Conservation (phyloP, 164 flowering plant species). For the Aristolochia californica region DNA sequence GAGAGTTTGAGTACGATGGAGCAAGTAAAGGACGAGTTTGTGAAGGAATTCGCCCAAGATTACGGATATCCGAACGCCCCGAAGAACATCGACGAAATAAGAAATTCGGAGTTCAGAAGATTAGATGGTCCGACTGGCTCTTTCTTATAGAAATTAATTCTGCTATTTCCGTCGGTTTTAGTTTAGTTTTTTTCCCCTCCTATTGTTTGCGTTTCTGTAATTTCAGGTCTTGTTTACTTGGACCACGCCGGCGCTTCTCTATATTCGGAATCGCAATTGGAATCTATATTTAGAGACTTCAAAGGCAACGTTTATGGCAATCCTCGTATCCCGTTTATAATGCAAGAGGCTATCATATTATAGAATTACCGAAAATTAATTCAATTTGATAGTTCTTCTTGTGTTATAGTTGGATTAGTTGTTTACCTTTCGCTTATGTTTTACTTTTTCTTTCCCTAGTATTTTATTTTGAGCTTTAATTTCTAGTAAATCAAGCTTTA, state of each 20-base stretch:
- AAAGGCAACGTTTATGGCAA: constrained; percentile 66
- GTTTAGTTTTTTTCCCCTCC: neutral
- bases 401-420: neutral
- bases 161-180: neutral
- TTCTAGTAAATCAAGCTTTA: no score
- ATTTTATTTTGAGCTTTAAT: no score
- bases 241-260: constrained; percentile 95
- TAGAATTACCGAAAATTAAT: neutral
- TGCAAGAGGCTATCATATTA: no score
- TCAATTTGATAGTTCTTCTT: neutral
- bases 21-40: constrained; percentile 45
- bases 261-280: constrained; percentile 89
- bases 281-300: constrained; percentile 53
- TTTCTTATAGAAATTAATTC: neutral
- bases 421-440: no score
- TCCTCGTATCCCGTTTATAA: constrained; percentile 70
- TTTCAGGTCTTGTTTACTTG: constrained; percentile 57
- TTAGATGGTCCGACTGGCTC: constrained; percentile 28
- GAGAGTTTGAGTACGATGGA: constrained; percentile 1
- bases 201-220: neutral
- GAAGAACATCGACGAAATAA: constrained; percentile 58
- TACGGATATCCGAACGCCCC: constrained; percentile 84
- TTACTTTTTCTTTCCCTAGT: no score
- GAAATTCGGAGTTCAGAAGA: constrained; percentile 77
- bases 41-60: constrained; percentile 58